Evolutionary conservation across 139 green algal species (phyloP), one percentile per base, ranked within the genome.

Genomic region (Chlamydomonas sp.): DNA sequence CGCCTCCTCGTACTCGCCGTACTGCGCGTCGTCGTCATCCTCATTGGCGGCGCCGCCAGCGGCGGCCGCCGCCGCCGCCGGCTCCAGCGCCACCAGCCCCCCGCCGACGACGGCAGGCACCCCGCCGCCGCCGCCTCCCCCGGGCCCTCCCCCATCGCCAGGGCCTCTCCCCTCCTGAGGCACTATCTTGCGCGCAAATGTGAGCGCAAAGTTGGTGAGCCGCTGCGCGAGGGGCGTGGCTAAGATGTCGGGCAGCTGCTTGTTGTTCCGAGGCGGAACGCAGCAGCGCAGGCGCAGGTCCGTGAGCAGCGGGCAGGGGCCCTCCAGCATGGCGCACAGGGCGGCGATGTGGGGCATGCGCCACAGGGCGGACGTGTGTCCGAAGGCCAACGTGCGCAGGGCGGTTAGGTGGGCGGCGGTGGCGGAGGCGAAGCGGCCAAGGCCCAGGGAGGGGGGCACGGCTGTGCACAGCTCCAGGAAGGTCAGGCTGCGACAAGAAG

Each of bases 151-250:
- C 12, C 66, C 66, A 15, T 15, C 66, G 66, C 66, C 4, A 15
- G 66, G 12, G 66, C 12, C 66, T 12, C 66, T 2, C 12, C 5
- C 4, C 12, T 12, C 66, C 12, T 12, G 12, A 15, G 66, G 8
- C 71, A 61, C 61, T 2, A 86, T 60, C 60, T 71, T 71, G 1
- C 82, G 60, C 7, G 71, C 82, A 31, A 86, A 86, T 6, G 82
- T 86, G 18, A 86, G 82, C 16, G 82, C 82, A 58, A 86, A 86
- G 82, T 86, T 86, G n/a, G 82, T 86, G 3, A 86, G 82, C 10
- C 82, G 82, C 82, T 80, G 71, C 59, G 82, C n/a, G 71, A 86
- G 82, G 7, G 82, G 82, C 61, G 73, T 71, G 15, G 60, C 82
- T 61, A 86, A 62, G 6, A 86, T 71, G 4, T 62, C 71, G 3